These are phyloP conservation scores for Fabrea salina DNA, from an alignment of 169 alveolate species.

Conservation along the genomic window DNA sequence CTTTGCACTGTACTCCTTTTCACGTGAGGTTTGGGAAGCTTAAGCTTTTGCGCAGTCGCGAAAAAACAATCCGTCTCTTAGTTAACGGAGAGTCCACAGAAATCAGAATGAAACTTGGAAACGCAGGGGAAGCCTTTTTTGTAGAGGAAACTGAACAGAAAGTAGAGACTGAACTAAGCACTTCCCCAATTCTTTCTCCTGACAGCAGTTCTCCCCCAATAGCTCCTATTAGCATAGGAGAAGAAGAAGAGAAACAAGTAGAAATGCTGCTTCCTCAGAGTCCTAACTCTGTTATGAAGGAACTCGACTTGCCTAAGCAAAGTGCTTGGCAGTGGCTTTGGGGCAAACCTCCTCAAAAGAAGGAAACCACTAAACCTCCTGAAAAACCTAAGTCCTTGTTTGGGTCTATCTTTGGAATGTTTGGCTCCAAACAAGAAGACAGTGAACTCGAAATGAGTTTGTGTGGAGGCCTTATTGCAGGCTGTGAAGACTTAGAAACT, in stretches of 20 bases:
- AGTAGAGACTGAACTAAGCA: conserved; percentile 38
- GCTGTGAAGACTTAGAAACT: not conserved
- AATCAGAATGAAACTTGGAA: conserved; percentile 91
- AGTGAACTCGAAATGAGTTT: not conserved
- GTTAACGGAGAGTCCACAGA: conserved; percentile 91
- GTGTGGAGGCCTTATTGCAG: not conserved
- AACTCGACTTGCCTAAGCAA: not conserved
- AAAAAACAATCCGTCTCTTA: conserved; percentile 87
- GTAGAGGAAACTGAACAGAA: conserved; percentile 84
- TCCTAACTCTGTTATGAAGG: not conserved
- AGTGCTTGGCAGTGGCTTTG: not conserved
- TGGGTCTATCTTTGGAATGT: not conserved
- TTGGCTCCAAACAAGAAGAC: not conserved
- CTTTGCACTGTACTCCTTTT: conserved; percentile 90
- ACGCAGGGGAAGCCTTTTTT: conserved; percentile 96
- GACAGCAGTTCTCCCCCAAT: not conserved
- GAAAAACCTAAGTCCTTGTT: not conserved
- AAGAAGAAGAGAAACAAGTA: not conserved
- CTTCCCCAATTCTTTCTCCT: conserved; percentile 17
- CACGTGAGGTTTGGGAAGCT: conserved; percentile 97
- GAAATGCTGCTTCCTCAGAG: not conserved
- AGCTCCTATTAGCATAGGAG: no score
- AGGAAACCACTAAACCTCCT: not conserved
- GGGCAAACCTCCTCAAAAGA: not conserved
- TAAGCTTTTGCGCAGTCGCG: conserved; percentile 90